These are phyloP conservation scores for Komagataella phaffii DNA, from an alignment of 805 yeast genomes.

Conservation along the genomic window DNA sequence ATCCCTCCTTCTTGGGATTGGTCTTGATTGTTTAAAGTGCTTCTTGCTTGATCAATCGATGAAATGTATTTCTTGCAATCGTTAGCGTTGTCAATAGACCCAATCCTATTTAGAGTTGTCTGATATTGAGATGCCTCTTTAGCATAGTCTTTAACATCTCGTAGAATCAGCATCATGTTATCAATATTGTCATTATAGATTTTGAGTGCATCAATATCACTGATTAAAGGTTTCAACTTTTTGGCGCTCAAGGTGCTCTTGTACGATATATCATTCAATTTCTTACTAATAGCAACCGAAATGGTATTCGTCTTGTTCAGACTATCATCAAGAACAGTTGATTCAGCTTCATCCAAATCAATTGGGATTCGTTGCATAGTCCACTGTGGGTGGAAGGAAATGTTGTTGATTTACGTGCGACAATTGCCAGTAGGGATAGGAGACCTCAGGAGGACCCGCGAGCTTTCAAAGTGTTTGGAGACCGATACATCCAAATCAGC, in stretches of 20 bases:
- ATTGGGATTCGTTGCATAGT: conserved; percentile 8
- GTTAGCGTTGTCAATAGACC: not conserved
- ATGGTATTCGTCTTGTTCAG: conserved; percentile 44
- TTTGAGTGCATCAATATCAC: conserved; percentile 43
- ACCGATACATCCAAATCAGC: not conserved
- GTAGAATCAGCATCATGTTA: conserved; percentile 31
- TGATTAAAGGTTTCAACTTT: conserved; percentile 60
- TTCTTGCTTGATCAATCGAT: conserved; percentile 4
- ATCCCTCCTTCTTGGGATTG: conserved; percentile 26
- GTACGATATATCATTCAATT: conserved; percentile 38
- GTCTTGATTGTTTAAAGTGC: conserved; percentile 19
- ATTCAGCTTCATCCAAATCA: conserved; percentile 72
- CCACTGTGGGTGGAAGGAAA: not conserved
- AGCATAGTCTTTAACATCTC: conserved; percentile 36
- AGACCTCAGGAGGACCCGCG: not conserved
- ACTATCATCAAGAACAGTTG: conserved; percentile 69
- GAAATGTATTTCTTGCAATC: not conserved
- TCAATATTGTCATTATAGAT: conserved; percentile 44
- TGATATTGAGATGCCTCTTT: conserved; percentile 27
- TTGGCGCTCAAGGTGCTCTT: conserved; percentile 20
- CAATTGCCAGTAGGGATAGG: not conserved
- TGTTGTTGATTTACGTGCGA: not conserved
- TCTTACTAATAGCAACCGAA: conserved; percentile 37
- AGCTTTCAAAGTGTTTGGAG: not conserved
- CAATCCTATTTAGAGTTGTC: conserved; percentile 8